phyloP scores from a whole-genome alignment of 2,329 filamentous ascomycete genomes.

The Setomelanomma holmii region DNA sequence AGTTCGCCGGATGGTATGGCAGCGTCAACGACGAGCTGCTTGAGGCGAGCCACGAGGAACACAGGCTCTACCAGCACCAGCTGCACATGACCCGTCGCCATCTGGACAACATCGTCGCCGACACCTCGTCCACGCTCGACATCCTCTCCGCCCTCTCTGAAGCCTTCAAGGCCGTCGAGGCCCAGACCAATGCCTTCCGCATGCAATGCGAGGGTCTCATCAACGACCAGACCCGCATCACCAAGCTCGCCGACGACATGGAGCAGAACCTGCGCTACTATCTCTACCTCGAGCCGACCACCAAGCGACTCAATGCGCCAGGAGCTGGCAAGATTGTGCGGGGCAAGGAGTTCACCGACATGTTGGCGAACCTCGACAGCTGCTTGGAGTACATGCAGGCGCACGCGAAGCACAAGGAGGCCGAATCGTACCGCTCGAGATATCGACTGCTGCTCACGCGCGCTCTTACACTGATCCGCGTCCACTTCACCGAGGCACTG shows the following conservation, averaged over 20 bases:
- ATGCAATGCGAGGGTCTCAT: slow-evolving; percentile 89
- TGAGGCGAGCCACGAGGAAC: slow-evolving; percentile 83
- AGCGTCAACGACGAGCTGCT: slow-evolving; percentile 71
- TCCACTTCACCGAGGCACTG: slow-evolving; percentile 69
- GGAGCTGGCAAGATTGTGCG: slow-evolving; percentile 87
- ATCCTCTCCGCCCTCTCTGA: slow-evolving; percentile 80
- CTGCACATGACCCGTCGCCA: slow-evolving; percentile 81
- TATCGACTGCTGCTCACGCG: slow-evolving; percentile 82
- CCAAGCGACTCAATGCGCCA: slow-evolving; percentile 87
- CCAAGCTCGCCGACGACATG: slow-evolving; percentile 81
- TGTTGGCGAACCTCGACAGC: slow-evolving; percentile 84
- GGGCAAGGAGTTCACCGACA: slow-evolving; percentile 83
- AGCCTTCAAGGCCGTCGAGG: slow-evolving; percentile 86
- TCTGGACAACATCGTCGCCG: slow-evolving; percentile 77
- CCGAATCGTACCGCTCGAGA: slow-evolving; percentile 83
- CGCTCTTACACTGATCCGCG: slow-evolving; percentile 70
- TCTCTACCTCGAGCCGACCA: slow-evolving; percentile 89
- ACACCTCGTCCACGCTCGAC: slow-evolving; percentile 77
- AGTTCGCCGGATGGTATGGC: slow-evolving; percentile 66
- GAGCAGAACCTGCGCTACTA: slow-evolving; percentile 94
- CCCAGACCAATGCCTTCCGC: slow-evolving; percentile 91
- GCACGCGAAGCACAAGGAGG: slow-evolving; percentile 85
- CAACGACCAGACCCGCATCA: slow-evolving; percentile 79
- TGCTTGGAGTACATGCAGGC: slow-evolving; percentile 92
- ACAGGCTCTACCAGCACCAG: slow-evolving; percentile 83